Base-by-base conservation (phyloP, 257 asterid genomes). In the Scutellaria baicalensis region DNA sequence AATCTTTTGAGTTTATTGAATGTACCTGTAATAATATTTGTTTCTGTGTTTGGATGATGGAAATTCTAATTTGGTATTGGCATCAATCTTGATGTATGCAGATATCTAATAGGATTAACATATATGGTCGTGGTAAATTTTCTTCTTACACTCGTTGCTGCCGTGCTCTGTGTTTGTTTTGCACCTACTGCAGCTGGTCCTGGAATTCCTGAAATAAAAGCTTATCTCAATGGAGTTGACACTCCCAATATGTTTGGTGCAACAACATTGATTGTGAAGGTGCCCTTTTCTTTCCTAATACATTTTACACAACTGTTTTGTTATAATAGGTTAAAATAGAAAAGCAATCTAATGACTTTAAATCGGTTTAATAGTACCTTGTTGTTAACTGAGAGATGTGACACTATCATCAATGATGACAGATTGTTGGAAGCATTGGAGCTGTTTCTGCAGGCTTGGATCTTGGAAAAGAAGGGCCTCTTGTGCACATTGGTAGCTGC, bases 141-240 rank as follows among this genome's bases (percentile, higher is more conserved):
- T 69, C 68, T 83, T 39, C 79, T 92, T 17, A 83, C 96, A 1
- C 59, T 80, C 69, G 85, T 84, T 6, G 94, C 98, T 57, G 80
- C 98, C 5, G 66, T 85, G 50, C 89, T 92, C 35, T 82, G 92
- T 58, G 92, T 89, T 17, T 85, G 78, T 54, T 92, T 89, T 58
- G 98, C 98, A 63, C 98, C 98, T 14, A 89, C 92, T 6, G 98
- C 98, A 44, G 94, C 98, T 17, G 98, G 98, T 48, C 96, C 98
- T 36, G 98, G 98, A 68, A 88, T 89, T 72, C 95, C 96, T 47
- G 94, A 89, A 82, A 92, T 89, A 57, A 92, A 92, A 78, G 98
- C 98, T 59, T 92, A 89, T 83, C 89, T 92, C 9, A 92, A 89
- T 74, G 98, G 98, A 68, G 85, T 89, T n/a, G 96, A 92, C 82